phyloP scores from a whole-genome alignment of 179 eudicot genomes.

The Heliamphora ciliata region DNA sequence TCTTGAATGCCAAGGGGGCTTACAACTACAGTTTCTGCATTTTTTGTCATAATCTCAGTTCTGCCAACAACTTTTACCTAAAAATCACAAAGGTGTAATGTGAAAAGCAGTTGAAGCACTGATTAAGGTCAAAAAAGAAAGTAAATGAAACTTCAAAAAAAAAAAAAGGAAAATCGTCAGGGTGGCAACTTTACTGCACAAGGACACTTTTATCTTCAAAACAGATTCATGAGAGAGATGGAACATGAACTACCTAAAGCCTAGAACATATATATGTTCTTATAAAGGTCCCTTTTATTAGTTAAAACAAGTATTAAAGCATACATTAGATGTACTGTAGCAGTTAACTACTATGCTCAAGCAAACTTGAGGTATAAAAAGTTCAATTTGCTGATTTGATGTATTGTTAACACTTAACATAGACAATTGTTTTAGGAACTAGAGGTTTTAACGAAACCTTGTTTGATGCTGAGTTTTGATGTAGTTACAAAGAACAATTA shows the following conservation, averaged over 20 bases:
- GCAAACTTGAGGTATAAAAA: background rate
- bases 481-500: background rate
- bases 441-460: background rate
- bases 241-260: background rate
- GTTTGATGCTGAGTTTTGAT: background rate
- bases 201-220: background rate
- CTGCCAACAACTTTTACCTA: conserved; percentile 90
- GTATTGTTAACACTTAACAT: no score
- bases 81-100: conserved; percentile 12
- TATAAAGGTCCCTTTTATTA: background rate
- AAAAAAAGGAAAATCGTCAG: no score
- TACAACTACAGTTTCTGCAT: conserved; percentile 81
- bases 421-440: background rate
- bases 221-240: background rate
- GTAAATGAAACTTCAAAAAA: background rate
- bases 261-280: background rate
- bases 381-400: background rate
- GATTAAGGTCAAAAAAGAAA: no score
- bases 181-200: background rate
- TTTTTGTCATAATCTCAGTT: conserved; percentile 64
- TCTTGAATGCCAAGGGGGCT: conserved; percentile 81
- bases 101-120: background rate
- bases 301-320: background rate
- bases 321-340: background rate
- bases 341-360: background rate